Base-by-base conservation (phyloP, 2,329 filamentous ascomycete genomes). In the Xylaria sp. region DNA sequence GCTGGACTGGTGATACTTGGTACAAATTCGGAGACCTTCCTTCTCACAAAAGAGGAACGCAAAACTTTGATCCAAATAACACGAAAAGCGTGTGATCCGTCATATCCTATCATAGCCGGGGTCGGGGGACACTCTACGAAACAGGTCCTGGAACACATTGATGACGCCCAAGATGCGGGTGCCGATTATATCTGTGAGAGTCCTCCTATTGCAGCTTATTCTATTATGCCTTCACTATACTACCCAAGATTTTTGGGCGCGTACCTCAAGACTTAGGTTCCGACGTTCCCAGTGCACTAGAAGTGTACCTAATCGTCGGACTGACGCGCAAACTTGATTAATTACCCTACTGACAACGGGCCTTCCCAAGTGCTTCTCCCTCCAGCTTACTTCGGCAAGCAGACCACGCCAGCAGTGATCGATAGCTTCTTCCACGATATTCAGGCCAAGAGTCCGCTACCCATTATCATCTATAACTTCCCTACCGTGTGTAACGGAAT, bases 401-500 rank as follows among this genome's bases (percentile, higher is more conserved):
- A 85, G n/a, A 90, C 87, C 4, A 87, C 84, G 4, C 82, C 83
- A 39, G 81, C 79, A 8, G 86, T 91, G 23, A 81, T 91, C 28
- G 84, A 86, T 74, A 80, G 81, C 54, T 91, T 91, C 81, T 91
- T 86, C 74, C 79, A 80, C 58, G 85, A 90, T 39, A 81, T 91
- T 3, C 86, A 88, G 0, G 78, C 78, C 20, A 78, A 81, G 63
- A 82, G 82, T 0, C 80, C 83, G 2, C 78, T 91, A 3, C 89
- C 89, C 0, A 82, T 91, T 43, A 83, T 92, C 54, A 80, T 91
- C 13, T 91, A 91, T 79, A 91, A 91, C 78, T 92, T 91, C 79
- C 90, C 90, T 0, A 87, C 83, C 12, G 89, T 92, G n/a, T 90
- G 87, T 74, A 90, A 90, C 70, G 90, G 90, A 18, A 81, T 92